Base-by-base conservation (phyloP, 2,329 filamentous ascomycete genomes). In the Rhynchosporium secalis region DNA sequence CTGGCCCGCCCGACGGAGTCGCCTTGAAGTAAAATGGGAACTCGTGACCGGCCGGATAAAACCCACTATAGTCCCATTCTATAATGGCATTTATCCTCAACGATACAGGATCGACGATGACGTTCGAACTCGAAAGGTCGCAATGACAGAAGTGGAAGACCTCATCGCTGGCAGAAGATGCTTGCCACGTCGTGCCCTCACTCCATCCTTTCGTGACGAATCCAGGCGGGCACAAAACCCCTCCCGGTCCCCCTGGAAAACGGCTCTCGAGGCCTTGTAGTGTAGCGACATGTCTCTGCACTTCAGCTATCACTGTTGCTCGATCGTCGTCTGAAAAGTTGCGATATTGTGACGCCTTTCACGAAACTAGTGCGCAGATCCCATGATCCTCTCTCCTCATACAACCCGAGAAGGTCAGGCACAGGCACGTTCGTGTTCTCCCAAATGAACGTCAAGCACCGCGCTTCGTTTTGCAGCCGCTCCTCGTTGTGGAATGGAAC, bases 61-160 rank as follows among this genome's bases (percentile, higher is more conserved):
- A 76, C 28, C 74, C 76, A 10, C 72, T 72, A 63, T 75, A 76
- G 61, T 78, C 76, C 76, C 75, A 78, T 56, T 77, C 76, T 20
- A 78, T 70, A 41, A 77, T 75, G 8, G 72, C 75, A 1, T 72
- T 52, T 36, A 62, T 58, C 36, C 54, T 58, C 45, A 76, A 61
- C 4, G 72, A 72, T 1, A 71, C 56, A 15, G 71, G 72, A 59
- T 72, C 67, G 31, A 72, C 69, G 38, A 73, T 68, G 38, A 74
- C 62, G 62, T 74, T 73, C 10, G 68, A 49, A 56, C 65, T 61
- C 7, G 64, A 69, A 28, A 73, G 68, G 60, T 74, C 71, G 45
- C 71, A 70, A 58, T 74, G 71, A 60, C 70, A 72, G 62, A 72
- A 73, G 33, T 71, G 65, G 43, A 66, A 71, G 45, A 68, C 62